Evolutionary conservation across 1,284 basidiomycete genomes (phyloP), one percentile per base, ranked within the genome.

Genomic region (Pseudozyma sp.): DNA sequence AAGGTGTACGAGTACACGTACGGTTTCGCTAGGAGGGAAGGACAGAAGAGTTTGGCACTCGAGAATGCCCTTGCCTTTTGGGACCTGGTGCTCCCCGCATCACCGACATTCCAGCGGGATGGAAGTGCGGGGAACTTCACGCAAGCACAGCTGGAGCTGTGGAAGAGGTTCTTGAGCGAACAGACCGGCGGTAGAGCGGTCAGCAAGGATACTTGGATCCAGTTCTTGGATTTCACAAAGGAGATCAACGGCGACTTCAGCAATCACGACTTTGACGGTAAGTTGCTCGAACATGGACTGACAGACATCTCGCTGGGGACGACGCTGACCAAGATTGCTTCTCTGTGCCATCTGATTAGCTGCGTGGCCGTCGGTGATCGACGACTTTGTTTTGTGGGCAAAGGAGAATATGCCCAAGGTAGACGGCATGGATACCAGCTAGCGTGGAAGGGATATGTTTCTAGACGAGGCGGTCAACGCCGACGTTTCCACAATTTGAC

Each of bases 191-290:
- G 88, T 10, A 93, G 92, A 84, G 94, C 94, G 5, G 88, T 98
- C 39, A 94, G 92, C 85, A 94, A 93, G 86, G 95, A 98, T 86
- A 94, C 94, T 3, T 98, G 95, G 95, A 87, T 88, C 54, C 92
- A 84, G 60, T 92, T 94, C 78, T 86, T 91, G 54, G 92, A 92
- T 73, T 94, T 94, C 77, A 87, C 94, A 44, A 89, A 91, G 71
- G 89, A 90, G 52, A 93, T 94, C 81, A 92, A 97, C 85, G 86
- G 88, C 29, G 88, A 88, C 56, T 95, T 96, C 84, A 86, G 88
- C 84, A 90, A 90, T 68, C 92, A 97, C 82, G 93, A 96, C 84
- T 87, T 89, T 80, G 92, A 94, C 86, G 93, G 94, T 94, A 77
- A 54, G 88, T 84, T 7, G 6, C 13, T n/a, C 0, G 5, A 39